phyloP scores from a whole-genome alignment of 2,329 filamentous ascomycete genomes.

The Aspergillus persii region DNA sequence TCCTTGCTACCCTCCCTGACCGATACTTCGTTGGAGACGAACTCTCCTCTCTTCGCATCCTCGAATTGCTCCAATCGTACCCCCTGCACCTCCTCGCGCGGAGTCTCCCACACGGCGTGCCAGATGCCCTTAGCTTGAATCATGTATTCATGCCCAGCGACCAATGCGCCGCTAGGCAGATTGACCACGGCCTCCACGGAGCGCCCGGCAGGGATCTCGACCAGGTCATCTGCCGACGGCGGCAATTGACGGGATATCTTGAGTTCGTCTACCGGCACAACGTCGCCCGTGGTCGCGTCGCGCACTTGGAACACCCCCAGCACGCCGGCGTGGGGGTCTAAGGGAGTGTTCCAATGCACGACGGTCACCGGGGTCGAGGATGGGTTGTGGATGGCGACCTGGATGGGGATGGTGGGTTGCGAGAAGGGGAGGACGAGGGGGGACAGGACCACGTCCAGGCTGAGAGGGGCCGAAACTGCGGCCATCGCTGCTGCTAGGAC shows the following conservation, averaged over 20 bases:
- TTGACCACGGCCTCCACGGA: slow-evolving; percentile 23
- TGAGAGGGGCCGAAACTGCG: slow-evolving; percentile 3
- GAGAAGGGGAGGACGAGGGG: slow-evolving; percentile 12
- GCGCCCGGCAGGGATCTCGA: slow-evolving; percentile 28
- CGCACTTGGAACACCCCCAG: slow-evolving; percentile 31
- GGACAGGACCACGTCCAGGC: slow-evolving; percentile 19
- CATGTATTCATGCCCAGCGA: slow-evolving; percentile 31
- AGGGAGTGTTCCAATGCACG: slow-evolving; percentile 38
- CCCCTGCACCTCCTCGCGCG: neutral
- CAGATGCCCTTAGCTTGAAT: slow-evolving; percentile 34
- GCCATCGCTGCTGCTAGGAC: slow-evolving; percentile 5
- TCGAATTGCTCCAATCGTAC: neutral
- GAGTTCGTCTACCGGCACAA: slow-evolving; percentile 28
- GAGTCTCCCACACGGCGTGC: slow-evolving; percentile 34
- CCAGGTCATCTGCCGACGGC: slow-evolving; percentile 26
- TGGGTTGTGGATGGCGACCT: slow-evolving; percentile 29
- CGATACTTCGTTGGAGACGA: neutral
- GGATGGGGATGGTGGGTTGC: slow-evolving; percentile 22
- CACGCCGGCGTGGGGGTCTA: slow-evolving; percentile 32
- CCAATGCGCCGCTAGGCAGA: slow-evolving; percentile 26
- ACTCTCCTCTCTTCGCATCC: neutral
- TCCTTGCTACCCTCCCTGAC: neutral
- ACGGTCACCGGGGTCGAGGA: slow-evolving; percentile 29
- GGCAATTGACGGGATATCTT: slow-evolving; percentile 35
- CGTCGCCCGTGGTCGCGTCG: slow-evolving; percentile 21